Base-by-base conservation (phyloP, 1,284 basidiomycete species). In the Rhodotorula sp. region DNA sequence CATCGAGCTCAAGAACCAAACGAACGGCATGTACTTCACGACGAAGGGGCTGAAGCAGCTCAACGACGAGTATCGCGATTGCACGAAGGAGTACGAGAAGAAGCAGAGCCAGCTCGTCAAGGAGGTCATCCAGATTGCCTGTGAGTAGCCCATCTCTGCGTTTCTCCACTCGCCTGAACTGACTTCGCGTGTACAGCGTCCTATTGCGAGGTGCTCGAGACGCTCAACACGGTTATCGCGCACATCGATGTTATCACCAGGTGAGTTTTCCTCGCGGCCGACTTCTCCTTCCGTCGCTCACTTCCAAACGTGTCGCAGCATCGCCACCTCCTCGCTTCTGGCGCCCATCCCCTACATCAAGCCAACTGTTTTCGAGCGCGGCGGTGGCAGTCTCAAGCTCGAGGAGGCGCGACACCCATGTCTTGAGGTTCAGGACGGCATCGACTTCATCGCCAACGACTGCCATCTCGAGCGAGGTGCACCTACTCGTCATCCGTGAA, bases 381-480 rank as follows among this genome's bases (percentile, higher is more conserved):
- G 91, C 86, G 83, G 85, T 9, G 92, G 92, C 1, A 87, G 87
- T 76, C 83, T 96, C 18, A 79, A 91, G 52, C 83, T 96, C 30
- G 86, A 84, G 69, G 90, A 92, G 55, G 92, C 93, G 20, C 85
- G 96, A 40, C 96, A 99, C 82, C 95, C 96, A 10, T 98, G 95
- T 76, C 84, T 99, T 15, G 96, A 99, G 80, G 90, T 95, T 7
- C 94, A 97, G 80, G 94, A 98, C 64, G 95, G 95, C 57, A 85
- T 99, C 62, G 89, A 85, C 77, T 99, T 99, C 79, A 99, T 99
- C 70, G 86, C 95, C 0, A 99, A 99, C 79, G 92, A 99, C 78
- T 86, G 92, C 40, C 87, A 91, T 78, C 91, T 95, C 89, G 86
- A 90, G 69, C 90, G 91, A 80, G 87, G 89, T 86, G 75, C 50